Percentiles rank a stretch among this genome's conserved stretches.
Evolutionary conservation across 1,284 basidiomycete species (phyloP).

Genomic region (Apiotrichum domesticum): DNA sequence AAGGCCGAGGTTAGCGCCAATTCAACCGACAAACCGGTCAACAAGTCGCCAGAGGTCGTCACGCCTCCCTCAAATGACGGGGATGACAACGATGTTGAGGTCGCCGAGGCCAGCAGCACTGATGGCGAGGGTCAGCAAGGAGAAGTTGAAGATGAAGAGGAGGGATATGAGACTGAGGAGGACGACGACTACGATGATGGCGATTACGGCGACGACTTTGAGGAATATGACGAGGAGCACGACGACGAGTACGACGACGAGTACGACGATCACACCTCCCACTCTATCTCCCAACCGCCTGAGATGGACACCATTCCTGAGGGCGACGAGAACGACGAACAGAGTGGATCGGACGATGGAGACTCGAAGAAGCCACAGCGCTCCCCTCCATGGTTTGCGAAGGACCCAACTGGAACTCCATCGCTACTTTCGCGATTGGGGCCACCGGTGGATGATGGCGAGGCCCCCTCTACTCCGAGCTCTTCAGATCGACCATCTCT

Average conservation of each 20-base stretch:
- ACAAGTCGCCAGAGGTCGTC: not conserved
- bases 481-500: not conserved
- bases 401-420: not conserved
- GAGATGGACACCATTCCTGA: constrained; percentile 34
- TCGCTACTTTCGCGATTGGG: constrained; percentile 10
- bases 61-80: too few species aligned
- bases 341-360: constrained; percentile 12
- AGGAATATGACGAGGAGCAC: constrained; percentile 14
- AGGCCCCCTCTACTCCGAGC: not conserved
- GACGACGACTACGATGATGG: constrained; percentile 18
- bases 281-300: constrained; percentile 18
- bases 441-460: constrained; percentile 2
- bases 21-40: too few species aligned
- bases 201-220: constrained; percentile 17
- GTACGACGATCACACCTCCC: constrained; percentile 3
- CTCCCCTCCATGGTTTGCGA: constrained; percentile 36
- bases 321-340: constrained; percentile 15
- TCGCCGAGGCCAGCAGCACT: not conserved
- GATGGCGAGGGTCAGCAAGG: not conserved
- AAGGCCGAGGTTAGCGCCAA: too few species aligned
- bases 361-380: constrained; percentile 15
- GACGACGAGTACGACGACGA: constrained; percentile 19
- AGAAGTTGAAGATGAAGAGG: constrained; percentile 17
- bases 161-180: constrained; percentile 21
- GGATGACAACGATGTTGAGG: not conserved